Percentiles rank a stretch among this genome's conserved stretches.
These are phyloP conservation scores for Acanthamoeba rhysodes DNA, from an alignment of 208 protist species.

Conservation along the genomic window DNA sequence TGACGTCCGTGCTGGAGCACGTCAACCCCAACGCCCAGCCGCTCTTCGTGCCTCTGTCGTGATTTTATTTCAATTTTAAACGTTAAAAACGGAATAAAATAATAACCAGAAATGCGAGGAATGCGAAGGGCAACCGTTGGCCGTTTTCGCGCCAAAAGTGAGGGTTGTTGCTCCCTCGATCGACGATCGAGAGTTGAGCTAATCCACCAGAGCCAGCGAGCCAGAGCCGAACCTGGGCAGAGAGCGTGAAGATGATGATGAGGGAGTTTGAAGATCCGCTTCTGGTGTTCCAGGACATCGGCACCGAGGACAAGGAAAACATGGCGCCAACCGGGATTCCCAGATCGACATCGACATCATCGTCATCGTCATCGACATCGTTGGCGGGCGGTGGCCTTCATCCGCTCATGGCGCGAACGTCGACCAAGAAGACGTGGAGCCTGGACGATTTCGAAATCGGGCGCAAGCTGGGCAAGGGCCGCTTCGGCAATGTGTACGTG, in stretches of 20 bases:
- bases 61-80: no score
- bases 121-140: no score
- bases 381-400: not conserved
- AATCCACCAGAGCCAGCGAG: not conserved
- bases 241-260: not conserved
- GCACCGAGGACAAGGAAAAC: not conserved
- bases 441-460: slow-evolving; percentile 97
- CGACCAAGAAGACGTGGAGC: slow-evolving; percentile 69
- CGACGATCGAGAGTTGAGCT: no score
- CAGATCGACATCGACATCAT: no score
- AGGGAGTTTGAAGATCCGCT: not conserved
- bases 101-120: no score
- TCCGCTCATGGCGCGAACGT: not conserved
- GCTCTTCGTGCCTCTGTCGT: no score
- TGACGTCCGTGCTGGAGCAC: no score
- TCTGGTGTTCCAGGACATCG: not conserved
- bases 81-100: no score
- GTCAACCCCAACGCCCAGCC: no score
- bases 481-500: slow-evolving; percentile 99
- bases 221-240: not conserved
- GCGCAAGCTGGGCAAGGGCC: slow-evolving; percentile 96
- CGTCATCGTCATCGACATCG: not conserved
- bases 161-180: no score
- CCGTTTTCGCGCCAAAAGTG: no score
- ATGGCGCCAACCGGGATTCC: not conserved